Base-by-base conservation (phyloP, 306 rosid species). In the Crataegus laevigata region DNA sequence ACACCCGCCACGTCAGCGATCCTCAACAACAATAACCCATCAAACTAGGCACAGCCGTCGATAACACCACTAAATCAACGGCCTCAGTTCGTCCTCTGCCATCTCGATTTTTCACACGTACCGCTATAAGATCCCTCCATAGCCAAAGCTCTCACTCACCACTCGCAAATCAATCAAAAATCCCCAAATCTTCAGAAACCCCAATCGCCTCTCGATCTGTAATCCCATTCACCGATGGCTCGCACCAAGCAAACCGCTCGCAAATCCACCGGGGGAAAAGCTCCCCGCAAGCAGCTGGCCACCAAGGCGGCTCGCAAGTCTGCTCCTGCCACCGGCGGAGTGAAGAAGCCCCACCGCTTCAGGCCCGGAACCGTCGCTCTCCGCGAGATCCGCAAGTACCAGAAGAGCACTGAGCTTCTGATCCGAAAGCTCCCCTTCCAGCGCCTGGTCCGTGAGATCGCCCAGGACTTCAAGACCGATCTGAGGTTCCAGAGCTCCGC, bases 181-280 rank as follows among this genome's bases (percentile, higher is more conserved):
- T 21, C 21, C 12, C 22, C 15, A 57, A 57, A 6, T 25, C 45
- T 34, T 34, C 8, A 4, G 47, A 34, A 64, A 10, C 24, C 25
- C 30, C 11, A 9, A 25, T 42, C 4, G 0, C 14, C 30, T 24
- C 36, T 61, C 63, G 12, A 77, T 42, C 38, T 30, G 5, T 9
- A 17, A 8, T 5, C 8, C 65, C 8, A 59, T 5, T 1, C 11
- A 34, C 14, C n/a, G 13, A 79, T 80, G 83, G 83, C 83, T 32
- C 79, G 83, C 7, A 80, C 83, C 25, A 80, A 80, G 83, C 83
- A 80, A 50, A 80, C 83, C 0, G 83, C 83, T 4, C 79, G 83
- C 26, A 80, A 80, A 4, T 80, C 83, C 75, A 80, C 83, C 18
- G 83, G 83, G 0, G 79, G 83, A 10, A 80, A 80, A 69, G 83